These are phyloP conservation scores for Chlorella sp. DNA, from an alignment of 139 green algal genomes.

Conservation along the genomic window DNA sequence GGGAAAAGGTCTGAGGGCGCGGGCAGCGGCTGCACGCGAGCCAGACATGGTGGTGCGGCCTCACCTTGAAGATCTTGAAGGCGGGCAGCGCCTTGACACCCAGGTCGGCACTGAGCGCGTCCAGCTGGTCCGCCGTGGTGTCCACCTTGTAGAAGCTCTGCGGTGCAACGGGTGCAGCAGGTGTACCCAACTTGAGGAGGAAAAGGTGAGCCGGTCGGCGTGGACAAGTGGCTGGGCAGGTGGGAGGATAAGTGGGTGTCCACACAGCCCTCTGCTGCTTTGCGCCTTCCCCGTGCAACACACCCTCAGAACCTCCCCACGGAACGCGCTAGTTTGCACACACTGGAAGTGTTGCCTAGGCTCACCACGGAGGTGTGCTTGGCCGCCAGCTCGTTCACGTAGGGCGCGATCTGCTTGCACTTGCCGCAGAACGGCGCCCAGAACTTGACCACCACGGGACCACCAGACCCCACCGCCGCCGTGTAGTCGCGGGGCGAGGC, in stretches of 20 bases:
- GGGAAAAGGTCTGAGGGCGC: too few species aligned
- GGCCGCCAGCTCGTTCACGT: constrained; percentile 60
- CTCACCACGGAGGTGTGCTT: constrained; percentile 56
- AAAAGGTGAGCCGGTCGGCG: too few species aligned
- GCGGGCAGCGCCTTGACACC: constrained; percentile 63
- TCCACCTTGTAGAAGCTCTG: constrained; percentile 63
- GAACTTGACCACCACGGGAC: constrained; percentile 35
- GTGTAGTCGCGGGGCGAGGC: constrained; percentile 32
- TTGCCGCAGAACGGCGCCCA: constrained; percentile 69
- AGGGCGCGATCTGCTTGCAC: constrained; percentile 68
- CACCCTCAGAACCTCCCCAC: not conserved
- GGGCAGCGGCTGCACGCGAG: not conserved
- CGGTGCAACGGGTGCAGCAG: too few species aligned
- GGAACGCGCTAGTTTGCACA: not conserved
- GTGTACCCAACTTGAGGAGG: too few species aligned
- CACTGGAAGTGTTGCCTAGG: not conserved
- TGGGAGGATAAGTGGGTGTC: too few species aligned
- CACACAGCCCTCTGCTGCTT: not conserved
- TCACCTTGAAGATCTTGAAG: constrained; percentile 71
- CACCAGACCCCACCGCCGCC: constrained; percentile 18
- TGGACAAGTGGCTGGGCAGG: too few species aligned
- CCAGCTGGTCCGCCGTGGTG: constrained; percentile 57
- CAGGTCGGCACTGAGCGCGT: constrained; percentile 47
- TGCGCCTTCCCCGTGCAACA: not conserved
- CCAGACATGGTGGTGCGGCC: not conserved